Evolutionary conservation across 78 protist genomes (phyloP), one percentile per base, ranked within the genome.

Genomic region (Monocercomonoides exilis): DNA sequence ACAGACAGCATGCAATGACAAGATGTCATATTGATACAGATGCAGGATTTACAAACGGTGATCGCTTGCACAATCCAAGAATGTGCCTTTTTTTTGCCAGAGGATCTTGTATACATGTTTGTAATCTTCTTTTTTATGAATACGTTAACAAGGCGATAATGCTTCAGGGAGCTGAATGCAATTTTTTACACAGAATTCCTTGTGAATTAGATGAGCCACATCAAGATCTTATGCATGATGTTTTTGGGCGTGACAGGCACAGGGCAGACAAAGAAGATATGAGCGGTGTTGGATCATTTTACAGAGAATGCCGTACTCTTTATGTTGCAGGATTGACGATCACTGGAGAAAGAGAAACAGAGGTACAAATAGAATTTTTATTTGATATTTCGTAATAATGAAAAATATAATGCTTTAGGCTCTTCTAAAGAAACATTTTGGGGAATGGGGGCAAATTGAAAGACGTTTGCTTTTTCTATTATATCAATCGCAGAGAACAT

Each of bases 211-310:
- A 81, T 41, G 85, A 81, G 11, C 2, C 2, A 41, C 1, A 2
- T 2, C 42, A 43, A 38, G 3, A 3, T 11, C 2, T 5, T 41
- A 81, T 41, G 85, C 4, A 81, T 2, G 85, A 81, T 41, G 45
- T 81, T 38, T 81, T 81, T 81, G 85, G 85, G n/a, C 85, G 85
- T 2, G 85, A 81, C 34, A 43, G 85, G n/a, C 85, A 81, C 45
- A 81, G 85, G 45, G 43, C 42, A 41, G 85, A 81, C 42, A 35
- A 41, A 2, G 3, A 1, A 45, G 85, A 81, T 41, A 81, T 81
- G 85, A 41, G 41, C 2, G 85, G 85, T 1, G 85, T 81, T 33
- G 85, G 85, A 29, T 81, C 46, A 2, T 81, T 81, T 41, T 1
- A 6, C 41, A 35, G 85, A 11, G 3, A 81, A 35, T 41, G 41